Conservation (phyloP, 179 eudicot genomes). For the Actinidia chinensis region DNA sequence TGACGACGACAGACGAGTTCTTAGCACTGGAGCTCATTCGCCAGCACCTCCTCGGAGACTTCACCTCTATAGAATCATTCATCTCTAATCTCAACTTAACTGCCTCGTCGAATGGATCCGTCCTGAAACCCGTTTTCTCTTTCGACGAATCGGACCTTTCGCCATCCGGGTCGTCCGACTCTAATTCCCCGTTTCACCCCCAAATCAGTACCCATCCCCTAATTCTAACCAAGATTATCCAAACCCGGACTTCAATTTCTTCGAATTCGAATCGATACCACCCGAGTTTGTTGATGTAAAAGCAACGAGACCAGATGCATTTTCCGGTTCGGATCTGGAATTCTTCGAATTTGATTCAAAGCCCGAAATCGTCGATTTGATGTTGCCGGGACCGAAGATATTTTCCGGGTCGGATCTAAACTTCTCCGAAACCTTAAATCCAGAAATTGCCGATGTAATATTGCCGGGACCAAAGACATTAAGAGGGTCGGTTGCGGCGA, state of each 20-base stretch:
- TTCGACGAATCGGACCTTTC: constrained; percentile 9
- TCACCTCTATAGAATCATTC: constrained; percentile 22
- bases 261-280: too few relatives aligned
- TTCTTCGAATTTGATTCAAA: too few relatives aligned
- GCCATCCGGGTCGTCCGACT: constrained; percentile 20
- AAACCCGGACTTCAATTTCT: neutral
- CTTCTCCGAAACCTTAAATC: too few relatives aligned
- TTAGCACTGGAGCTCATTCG: constrained; percentile 32
- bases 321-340: neutral
- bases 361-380: neutral
- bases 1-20: constrained; percentile 10
- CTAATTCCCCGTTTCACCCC: neutral
- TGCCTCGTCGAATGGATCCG: neutral
- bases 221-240: neutral
- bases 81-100: constrained; percentile 16
- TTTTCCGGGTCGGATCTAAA: too few relatives aligned
- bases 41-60: constrained; percentile 34
- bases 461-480: too few relatives aligned
- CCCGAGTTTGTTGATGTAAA: too few relatives aligned
- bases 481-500: too few relatives aligned
- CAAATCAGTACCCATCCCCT: neutral
- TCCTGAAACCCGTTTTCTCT: neutral
- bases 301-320: too few relatives aligned
- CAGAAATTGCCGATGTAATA: too few relatives aligned
- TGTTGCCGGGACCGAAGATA: neutral